A percentile compares a stretch with the other conserved stretches of the same genome.
Conservation (phyloP, 2,329 filamentous ascomycete species). For the Aspergillus ibericus region DNA sequence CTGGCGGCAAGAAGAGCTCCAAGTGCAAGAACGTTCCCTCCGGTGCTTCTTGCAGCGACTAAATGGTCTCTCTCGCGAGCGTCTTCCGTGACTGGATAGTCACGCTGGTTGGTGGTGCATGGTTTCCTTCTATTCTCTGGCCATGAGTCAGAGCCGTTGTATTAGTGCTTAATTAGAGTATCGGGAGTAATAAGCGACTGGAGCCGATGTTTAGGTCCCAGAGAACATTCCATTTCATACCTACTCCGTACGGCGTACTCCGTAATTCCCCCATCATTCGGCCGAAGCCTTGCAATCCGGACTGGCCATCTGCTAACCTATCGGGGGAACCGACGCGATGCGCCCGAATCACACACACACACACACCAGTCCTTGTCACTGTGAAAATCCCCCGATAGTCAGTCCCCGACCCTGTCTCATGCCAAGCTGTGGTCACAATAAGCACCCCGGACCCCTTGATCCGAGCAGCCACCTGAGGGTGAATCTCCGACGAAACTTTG, state of each 20-base stretch:
- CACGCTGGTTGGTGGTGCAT: not conserved
- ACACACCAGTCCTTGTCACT: no score
- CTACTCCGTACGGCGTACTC: no score
- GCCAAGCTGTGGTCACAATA: no score
- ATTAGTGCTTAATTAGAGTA: not conserved
- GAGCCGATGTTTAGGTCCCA: no score
- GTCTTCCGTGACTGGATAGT: not conserved
- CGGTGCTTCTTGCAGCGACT: slow-evolving; percentile 28
- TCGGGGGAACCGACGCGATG: no score
- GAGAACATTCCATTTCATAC: no score
- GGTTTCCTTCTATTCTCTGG: not conserved
- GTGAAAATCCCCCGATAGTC: no score
- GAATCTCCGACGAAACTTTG: no score
- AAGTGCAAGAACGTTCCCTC: slow-evolving; percentile 45
- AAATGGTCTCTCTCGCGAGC: not conserved
- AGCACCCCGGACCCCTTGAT: no score
- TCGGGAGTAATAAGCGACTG: not conserved
- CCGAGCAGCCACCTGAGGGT: no score
- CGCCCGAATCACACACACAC: no score
- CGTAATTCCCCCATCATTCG: not conserved
- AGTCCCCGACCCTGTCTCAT: no score
- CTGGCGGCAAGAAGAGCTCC: slow-evolving; percentile 51
- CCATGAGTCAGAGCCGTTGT: not conserved
- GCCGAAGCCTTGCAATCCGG: not conserved
- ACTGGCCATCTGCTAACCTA: not conserved